Conservation (phyloP, 2,329 filamentous ascomycete species). For the Penicillium sp. region DNA sequence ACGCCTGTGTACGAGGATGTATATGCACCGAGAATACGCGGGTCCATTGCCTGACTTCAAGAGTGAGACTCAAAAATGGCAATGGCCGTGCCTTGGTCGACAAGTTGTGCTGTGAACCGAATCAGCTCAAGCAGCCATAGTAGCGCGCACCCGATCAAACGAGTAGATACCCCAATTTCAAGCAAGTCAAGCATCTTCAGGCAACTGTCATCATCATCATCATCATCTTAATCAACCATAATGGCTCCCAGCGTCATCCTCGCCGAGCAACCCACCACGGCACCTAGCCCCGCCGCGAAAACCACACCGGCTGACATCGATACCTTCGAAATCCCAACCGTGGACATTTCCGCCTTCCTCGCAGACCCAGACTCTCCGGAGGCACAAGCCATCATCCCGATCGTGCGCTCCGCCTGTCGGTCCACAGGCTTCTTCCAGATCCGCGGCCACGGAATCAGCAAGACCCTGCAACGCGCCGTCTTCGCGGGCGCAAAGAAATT, state of each 20-base stretch:
- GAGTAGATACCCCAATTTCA: background rate
- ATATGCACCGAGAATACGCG: background rate
- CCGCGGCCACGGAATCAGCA: conserved; percentile 51
- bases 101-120: background rate
- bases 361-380: background rate
- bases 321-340: background rate
- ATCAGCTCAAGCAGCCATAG: background rate
- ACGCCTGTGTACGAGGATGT: background rate
- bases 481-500: conserved; percentile 51
- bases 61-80: background rate
- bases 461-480: conserved; percentile 45
- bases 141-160: background rate
- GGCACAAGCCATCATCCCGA: background rate
- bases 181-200: background rate
- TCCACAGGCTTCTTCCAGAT: conserved; percentile 60
- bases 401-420: conserved; percentile 39
- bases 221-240: background rate
- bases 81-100: background rate
- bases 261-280: too few relatives aligned
- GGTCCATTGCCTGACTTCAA: background rate
- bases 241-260: background rate
- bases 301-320: background rate
- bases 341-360: conserved; percentile 7
- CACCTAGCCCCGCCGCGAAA: background rate
- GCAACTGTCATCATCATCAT: background rate